Evolutionary conservation across 139 green algal genomes (phyloP).

Genomic region (Ulvella scutata): DNA sequence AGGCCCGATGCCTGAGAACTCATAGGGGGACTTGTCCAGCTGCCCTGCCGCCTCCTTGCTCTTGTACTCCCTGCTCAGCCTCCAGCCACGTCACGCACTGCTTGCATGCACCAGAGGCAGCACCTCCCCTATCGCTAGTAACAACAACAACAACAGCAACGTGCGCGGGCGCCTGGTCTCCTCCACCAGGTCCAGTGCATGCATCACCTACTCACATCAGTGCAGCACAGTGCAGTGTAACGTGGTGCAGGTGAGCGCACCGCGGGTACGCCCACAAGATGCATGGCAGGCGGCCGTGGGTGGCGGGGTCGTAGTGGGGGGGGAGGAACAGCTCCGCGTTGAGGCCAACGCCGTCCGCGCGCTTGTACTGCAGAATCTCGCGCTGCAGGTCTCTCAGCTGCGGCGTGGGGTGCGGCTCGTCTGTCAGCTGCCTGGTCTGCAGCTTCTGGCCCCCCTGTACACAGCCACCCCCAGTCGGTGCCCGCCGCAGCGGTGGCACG

Average conservation of each 20-base stretch:
- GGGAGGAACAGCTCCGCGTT: constrained; percentile 90
- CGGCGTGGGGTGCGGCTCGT: constrained; percentile 77
- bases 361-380: constrained; percentile 81
- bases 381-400: constrained; percentile 69
- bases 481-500: constrained; percentile 20
- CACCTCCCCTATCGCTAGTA: too few species aligned
- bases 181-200: too few species aligned
- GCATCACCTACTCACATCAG: too few species aligned
- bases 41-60: constrained; percentile 87
- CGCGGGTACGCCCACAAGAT: constrained; percentile 91
- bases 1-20: constrained; percentile 73
- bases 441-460: not conserved
- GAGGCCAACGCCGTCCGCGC: constrained; percentile 80
- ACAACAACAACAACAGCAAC: not conserved
- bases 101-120: not conserved
- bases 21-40: constrained; percentile 63
- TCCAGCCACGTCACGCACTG: not conserved
- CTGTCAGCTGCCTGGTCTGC: constrained; percentile 47
- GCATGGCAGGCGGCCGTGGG: constrained; percentile 72
- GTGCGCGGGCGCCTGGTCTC: too few species aligned
- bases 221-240: constrained; percentile 11
- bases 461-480: constrained; percentile 8
- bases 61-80: constrained; percentile 54
- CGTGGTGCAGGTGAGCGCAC: too few species aligned
- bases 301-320: constrained; percentile 54